Evolutionary conservation across 2,329 filamentous ascomycete genomes (phyloP), one percentile per base, ranked within the genome.

Genomic region (Colletotrichum higginsianum): DNA sequence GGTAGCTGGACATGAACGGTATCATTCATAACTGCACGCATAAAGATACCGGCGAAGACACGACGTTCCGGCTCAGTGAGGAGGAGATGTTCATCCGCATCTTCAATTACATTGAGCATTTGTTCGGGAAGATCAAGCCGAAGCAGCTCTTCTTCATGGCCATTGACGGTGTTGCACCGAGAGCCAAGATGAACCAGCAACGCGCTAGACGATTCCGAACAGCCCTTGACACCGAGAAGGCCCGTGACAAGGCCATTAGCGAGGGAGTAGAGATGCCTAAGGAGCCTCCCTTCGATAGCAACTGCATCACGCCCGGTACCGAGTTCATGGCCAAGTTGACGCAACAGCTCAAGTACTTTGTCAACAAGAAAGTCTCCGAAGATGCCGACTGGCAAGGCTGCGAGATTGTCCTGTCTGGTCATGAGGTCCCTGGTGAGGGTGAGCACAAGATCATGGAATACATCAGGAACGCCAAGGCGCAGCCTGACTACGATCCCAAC

Each of bases 361-460:
- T 99, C 86, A 97, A 94, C 86, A 99, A 99, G 85, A 99, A 99
- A 84, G 92, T 99, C 13, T 96, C 95, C 2, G 96, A 99, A 82
- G 96, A 99, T 81, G 90, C 92, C 58, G 96, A 99, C 78, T 99
- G 96, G 96, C 96, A 99, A 84, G 94, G 94, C 72, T 96, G 97
- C 75, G 95, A 98, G 80, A 92, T 99, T 77, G 95, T 99, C 64
- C 88, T 99, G 71, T 99, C 96, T 7, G 96, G 97, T 66, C 97
- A 99, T 80, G 97, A 99, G 82, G 96, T 98, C 35, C 96, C 96
- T 8, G 96, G 96, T 77, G 97, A 99, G 84, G 96, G 96, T 77
- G 96, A 99, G 83, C 96, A 99, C 86, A 99, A 99, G 86, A 98
- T 99, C 83, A 99, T 99, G 96, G 97, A 99, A 83, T 99, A 99